Evolutionary conservation across 805 yeast genomes (phyloP), one percentile per base, ranked within the genome.

Genomic region (Osmozyma mogii): DNA sequence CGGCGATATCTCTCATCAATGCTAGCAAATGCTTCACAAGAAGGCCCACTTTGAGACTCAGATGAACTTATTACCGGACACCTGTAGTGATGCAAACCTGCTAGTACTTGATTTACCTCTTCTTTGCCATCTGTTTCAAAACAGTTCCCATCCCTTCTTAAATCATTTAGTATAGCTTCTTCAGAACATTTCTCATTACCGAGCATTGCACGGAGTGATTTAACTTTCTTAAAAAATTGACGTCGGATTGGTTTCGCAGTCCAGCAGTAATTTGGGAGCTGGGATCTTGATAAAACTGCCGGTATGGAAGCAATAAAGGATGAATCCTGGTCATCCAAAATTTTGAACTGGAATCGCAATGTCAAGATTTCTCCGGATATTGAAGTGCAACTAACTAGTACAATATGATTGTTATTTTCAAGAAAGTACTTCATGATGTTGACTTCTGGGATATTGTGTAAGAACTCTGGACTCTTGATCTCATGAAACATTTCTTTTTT

Each of bases 31-130:
- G 29, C 23, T 10, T 28, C 23, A 31, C 44, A 41, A 15, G n/a
- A 10, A 4, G 24, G 28, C 3, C 44, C 39, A 26, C 40, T 43
- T 9, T 43, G 27, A 4, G 50, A 44, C 12, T n/a, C n/a, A n/a
- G n/a, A n/a, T n/a, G n/a, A n/a, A n/a, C n/a, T n/a, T n/a, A n/a
- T n/a, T n/a, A n/a, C n/a, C n/a, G n/a, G n/a, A n/a, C n/a, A n/a
- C n/a, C n/a, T n/a, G n/a, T n/a, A n/a, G n/a, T n/a, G n/a, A n/a
- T n/a, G n/a, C n/a, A n/a, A n/a, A n/a, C n/a, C n/a, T n/a, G n/a
- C n/a, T n/a, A n/a, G n/a, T n/a, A n/a, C n/a, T n/a, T n/a, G n/a
- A n/a, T n/a, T n/a, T n/a, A n/a, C n/a, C n/a, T n/a, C n/a, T n/a
- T n/a, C n/a, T n/a, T n/a, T n/a, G n/a, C n/a, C n/a, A n/a, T n/a